Evolutionary conservation across 108 stramenopile genomes (phyloP).

Genomic region (Schizochytrium sp.): DNA sequence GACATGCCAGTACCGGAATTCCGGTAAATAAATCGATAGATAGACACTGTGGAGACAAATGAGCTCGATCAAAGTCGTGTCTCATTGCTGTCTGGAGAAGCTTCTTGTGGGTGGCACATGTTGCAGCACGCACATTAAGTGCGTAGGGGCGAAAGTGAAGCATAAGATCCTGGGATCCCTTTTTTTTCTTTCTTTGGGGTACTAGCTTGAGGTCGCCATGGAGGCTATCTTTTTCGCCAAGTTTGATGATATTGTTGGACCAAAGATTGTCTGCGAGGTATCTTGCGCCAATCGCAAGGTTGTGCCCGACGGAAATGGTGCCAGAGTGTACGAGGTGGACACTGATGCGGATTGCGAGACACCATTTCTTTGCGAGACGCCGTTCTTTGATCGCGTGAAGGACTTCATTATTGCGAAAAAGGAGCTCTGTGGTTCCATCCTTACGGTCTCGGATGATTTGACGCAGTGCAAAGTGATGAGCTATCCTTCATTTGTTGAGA

Average conservation of each 20-base stretch:
- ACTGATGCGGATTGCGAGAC: not conserved
- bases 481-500: not conserved
- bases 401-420: conserved; percentile 45
- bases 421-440: conserved; percentile 44
- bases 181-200: no score
- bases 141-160: no score
- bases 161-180: no score
- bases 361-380: no score
- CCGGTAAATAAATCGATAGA: not conserved
- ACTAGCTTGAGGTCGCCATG: not conserved
- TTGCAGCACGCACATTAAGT: no score
- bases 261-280: conserved; percentile 40
- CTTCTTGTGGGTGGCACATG: no score
- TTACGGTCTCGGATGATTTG: conserved; percentile 31
- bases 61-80: no score
- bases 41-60: no score
- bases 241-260: conserved; percentile 26
- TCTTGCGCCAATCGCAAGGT: not conserved
- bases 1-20: not conserved
- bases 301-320: not conserved
- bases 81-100: no score
- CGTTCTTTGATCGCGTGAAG: conserved; percentile 21
- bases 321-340: not conserved
- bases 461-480: conserved; percentile 36
- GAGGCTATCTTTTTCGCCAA: conserved; percentile 46